Evolutionary conservation across 305 asterid genomes (phyloP).

Genomic region (Rubia tinctorum): DNA sequence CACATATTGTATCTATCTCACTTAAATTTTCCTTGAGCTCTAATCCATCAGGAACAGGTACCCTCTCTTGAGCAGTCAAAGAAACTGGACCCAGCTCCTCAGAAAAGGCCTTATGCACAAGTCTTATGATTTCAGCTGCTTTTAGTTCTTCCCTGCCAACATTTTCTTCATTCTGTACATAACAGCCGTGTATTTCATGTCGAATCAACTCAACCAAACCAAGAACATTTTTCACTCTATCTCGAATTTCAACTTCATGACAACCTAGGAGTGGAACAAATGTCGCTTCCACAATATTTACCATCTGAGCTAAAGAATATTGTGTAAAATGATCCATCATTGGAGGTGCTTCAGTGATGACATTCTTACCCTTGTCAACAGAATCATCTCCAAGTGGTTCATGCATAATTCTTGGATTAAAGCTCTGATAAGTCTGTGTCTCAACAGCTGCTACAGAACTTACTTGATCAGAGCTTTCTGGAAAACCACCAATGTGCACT

Average conservation of each 20-base stretch:
- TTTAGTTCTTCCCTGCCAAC: conserved; percentile 29
- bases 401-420: conserved; percentile 20
- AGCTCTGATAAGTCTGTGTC: conserved; percentile 42
- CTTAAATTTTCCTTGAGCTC: conserved; percentile 64
- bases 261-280: conserved; percentile 67
- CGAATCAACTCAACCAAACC: conserved; percentile 65
- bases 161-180: conserved; percentile 37
- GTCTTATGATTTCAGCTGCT: conserved; percentile 43
- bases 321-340: conserved; percentile 34
- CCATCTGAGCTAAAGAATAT: conserved; percentile 50
- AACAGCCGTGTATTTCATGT: conserved; percentile 42
- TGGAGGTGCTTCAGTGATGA: conserved; percentile 27
- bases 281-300: conserved; percentile 63
- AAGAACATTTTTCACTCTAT: conserved; percentile 75
- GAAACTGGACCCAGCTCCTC: conserved; percentile 96
- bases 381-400: conserved; percentile 24
- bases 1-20: conserved; percentile 68
- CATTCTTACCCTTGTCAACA: conserved; percentile 24
- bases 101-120: conserved; percentile 51
- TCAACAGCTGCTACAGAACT: conserved; percentile 35
- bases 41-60: conserved; percentile 71
- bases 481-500: conserved; percentile 25
- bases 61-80: conserved; percentile 71
- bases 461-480: conserved; percentile 32
- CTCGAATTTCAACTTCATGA: conserved; percentile 85